Conservation (phyloP, 352 stramenopile species). For the Phytopythium sindhum region DNA sequence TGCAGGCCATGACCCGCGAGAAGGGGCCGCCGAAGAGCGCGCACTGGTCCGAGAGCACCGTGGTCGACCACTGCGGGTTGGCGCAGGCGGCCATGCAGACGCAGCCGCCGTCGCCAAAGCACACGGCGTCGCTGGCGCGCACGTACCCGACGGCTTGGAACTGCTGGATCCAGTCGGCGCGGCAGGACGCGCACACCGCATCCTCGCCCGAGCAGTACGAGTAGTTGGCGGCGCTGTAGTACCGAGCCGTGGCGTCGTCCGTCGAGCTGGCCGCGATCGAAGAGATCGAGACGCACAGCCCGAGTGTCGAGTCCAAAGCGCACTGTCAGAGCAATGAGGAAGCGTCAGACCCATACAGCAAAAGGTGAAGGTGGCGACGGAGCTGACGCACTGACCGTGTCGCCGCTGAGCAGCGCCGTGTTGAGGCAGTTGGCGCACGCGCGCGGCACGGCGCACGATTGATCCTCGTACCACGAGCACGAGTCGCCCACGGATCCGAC, state of each 20-base stretch:
- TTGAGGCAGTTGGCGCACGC: constrained; percentile 29
- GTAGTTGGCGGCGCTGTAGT: constrained; percentile 8
- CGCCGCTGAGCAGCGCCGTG: constrained; percentile 11
- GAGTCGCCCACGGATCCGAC: constrained; percentile 13
- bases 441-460: constrained; percentile 17
- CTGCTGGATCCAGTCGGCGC: constrained; percentile 11
- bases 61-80: constrained; percentile 5
- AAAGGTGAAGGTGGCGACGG: background rate
- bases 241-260: background rate
- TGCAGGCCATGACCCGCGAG: background rate
- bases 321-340: constrained; percentile 15
- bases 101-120: constrained; percentile 14
- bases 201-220: constrained; percentile 18
- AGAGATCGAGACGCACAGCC: constrained; percentile 11
- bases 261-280: background rate
- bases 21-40: background rate
- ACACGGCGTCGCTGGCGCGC: constrained; percentile 1
- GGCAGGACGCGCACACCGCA: constrained; percentile 12
- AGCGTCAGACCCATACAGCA: background rate
- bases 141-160: constrained; percentile 10
- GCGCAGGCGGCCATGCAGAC: constrained; percentile 7
- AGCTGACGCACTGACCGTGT: constrained; percentile 12
- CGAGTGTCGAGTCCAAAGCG: constrained; percentile 12
- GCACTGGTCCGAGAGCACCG: constrained; percentile 6
- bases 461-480: constrained; percentile 28